Conservation (phyloP, 2,329 filamentous ascomycete genomes). For the Ceratocystis ficicola region DNA sequence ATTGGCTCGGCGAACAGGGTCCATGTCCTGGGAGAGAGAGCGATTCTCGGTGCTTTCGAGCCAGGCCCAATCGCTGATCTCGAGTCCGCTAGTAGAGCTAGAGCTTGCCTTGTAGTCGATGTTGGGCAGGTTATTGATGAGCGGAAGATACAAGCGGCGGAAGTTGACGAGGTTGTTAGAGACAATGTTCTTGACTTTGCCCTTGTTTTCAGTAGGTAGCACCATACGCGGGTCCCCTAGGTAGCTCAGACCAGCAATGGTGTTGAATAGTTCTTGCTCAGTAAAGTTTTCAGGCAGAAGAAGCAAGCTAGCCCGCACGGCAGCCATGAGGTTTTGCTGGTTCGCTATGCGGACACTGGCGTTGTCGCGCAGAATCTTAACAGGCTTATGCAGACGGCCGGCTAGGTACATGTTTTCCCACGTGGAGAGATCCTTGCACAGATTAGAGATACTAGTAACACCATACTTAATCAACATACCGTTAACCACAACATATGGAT, state of each 20-base stretch:
- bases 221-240: constrained; percentile 94
- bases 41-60: constrained; percentile 46
- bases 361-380: constrained; percentile 93
- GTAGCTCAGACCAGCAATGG: constrained; percentile 86
- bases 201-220: constrained; percentile 76
- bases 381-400: constrained; percentile 88
- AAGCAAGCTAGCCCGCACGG: constrained; percentile 76
- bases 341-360: constrained; percentile 85
- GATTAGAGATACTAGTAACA: constrained; percentile 83
- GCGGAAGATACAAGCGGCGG: constrained; percentile 75
- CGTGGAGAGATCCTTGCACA: constrained; percentile 72
- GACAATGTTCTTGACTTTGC: constrained; percentile 91
- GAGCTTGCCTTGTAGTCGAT: constrained; percentile 58
- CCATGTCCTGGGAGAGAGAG: constrained; percentile 76
- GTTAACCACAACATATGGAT: constrained; percentile 87
- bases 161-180: constrained; percentile 84
- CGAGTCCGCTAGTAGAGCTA: constrained; percentile 46
- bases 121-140: constrained; percentile 84
- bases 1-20: constrained; percentile 77
- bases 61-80: constrained; percentile 37
- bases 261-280: constrained; percentile 76
- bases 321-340: constrained; percentile 88
- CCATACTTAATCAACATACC: constrained; percentile 96
- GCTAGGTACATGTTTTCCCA: constrained; percentile 97
- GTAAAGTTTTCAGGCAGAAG: constrained; percentile 75